Conservation (phyloP, 176 grass and related monocot species). For the Dendrocalamus sinicus region DNA sequence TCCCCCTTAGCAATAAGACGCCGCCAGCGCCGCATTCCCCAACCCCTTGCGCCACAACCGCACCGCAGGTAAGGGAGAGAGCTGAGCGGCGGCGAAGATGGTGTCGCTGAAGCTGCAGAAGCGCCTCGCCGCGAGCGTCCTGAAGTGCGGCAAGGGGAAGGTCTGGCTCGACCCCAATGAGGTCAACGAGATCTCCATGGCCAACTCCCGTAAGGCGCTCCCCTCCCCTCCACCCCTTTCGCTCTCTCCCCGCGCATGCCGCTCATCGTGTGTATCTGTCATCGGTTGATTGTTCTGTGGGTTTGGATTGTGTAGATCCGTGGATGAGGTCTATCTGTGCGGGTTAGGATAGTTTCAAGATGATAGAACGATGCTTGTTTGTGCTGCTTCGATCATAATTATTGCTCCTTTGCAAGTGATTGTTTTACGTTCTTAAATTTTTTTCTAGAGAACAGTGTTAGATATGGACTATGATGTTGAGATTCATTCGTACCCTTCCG, state of each 20-base stretch:
- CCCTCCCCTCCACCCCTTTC: background rate
- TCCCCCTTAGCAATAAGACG: background rate
- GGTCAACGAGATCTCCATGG: conserved; percentile 77
- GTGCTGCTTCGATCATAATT: background rate
- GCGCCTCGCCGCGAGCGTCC: conserved; percentile 63
- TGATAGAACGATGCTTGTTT: background rate
- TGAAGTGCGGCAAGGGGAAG: conserved; percentile 75
- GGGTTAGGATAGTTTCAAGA: no score
- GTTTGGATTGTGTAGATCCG: background rate
- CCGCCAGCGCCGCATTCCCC: conserved; percentile 6
- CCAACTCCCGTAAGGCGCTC: conserved; percentile 60
- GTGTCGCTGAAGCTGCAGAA: conserved; percentile 70
- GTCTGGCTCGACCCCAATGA: conserved; percentile 80
- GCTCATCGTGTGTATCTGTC: background rate
- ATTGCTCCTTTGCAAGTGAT: background rate
- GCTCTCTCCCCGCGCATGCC: background rate
- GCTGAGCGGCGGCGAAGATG: conserved; percentile 41
- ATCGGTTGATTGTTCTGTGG: background rate
- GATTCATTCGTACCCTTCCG: no score
- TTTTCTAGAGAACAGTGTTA: background rate
- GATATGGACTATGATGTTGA: background rate
- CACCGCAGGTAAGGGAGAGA: conserved; percentile 14
- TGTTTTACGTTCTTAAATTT: background rate
- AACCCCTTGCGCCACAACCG: conserved; percentile 15
- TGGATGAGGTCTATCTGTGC: background rate